Percentiles rank a stretch among this genome's conserved stretches.
phyloP scores from a whole-genome alignment of 1,139 yeast species.

The Blastobotrys raffinosifermentans region DNA sequence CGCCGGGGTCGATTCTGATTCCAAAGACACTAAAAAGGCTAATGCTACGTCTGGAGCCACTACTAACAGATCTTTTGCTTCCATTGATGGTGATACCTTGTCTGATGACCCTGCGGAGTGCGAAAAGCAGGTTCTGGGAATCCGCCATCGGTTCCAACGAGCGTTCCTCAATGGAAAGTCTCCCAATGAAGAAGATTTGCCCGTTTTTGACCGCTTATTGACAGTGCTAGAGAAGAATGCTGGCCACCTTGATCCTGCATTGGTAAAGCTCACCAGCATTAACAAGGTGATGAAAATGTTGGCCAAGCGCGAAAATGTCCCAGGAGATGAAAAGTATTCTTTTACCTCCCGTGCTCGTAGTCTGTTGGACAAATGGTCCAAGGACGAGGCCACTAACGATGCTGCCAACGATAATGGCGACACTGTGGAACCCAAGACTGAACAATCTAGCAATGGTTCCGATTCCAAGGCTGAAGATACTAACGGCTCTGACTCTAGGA shows the following conservation, averaged over 20 bases:
- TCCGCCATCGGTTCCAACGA: conserved; percentile 32
- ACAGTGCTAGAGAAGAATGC: conserved; percentile 29
- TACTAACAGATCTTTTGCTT: background rate
- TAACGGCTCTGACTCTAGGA: too few species aligned
- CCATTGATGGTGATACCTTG: background rate
- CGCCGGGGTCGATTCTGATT: background rate
- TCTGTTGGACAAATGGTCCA: conserved; percentile 28
- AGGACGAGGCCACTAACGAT: background rate
- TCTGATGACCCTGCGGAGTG: background rate
- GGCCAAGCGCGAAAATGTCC: conserved; percentile 15
- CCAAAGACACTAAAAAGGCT: background rate
- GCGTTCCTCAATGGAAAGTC: conserved; percentile 26
- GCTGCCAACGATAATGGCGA: background rate
- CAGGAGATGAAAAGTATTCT: conserved; percentile 15
- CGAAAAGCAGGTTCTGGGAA: conserved; percentile 8
- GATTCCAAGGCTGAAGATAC: background rate
- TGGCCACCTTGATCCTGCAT: conserved; percentile 29
- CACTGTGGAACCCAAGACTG: background rate
- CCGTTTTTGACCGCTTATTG: conserved; percentile 21
- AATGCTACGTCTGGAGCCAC: background rate
- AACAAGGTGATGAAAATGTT: conserved; percentile 31
- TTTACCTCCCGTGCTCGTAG: conserved; percentile 24
- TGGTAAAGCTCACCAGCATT: conserved; percentile 33
- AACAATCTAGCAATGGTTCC: background rate
- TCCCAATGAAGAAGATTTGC: background rate